These are phyloP conservation scores for Effrenium voratum DNA, from an alignment of 73 alveolate species.

Conservation along the genomic window DNA sequence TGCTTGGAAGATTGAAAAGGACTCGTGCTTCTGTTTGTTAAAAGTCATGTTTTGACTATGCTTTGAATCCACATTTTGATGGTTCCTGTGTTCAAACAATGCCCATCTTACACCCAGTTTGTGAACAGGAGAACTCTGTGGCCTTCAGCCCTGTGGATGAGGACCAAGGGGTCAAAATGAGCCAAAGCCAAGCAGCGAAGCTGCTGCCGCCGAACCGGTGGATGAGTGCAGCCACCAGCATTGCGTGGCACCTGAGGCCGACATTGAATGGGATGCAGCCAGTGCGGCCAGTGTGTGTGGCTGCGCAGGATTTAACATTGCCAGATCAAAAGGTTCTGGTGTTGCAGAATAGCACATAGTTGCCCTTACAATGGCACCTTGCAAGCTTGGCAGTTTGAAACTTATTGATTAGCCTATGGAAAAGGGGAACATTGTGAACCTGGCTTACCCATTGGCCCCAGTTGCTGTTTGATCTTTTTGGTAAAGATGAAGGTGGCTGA, in stretches of 20 bases:
- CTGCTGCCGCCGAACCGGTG: background rate
- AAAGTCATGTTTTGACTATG: background rate
- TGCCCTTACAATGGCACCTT: too few relatives aligned
- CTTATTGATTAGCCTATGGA: too few relatives aligned
- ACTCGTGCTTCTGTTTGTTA: background rate
- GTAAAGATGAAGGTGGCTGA: too few relatives aligned
- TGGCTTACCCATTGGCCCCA: too few relatives aligned
- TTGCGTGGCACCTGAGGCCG: slow-evolving; percentile 4
- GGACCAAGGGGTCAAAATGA: background rate
- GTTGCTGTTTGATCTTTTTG: too few relatives aligned
- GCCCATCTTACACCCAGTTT: background rate
- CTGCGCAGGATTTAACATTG: background rate
- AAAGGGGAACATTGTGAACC: too few relatives aligned
- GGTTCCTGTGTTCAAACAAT: background rate
- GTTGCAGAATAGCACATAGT: background rate
- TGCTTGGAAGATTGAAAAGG: background rate
- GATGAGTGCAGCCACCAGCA: background rate
- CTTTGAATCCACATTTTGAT: background rate
- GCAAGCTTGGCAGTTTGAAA: too few relatives aligned
- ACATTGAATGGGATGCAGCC: background rate
- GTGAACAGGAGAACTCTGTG: background rate
- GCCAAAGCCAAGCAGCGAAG: background rate
- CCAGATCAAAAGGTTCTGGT: background rate
- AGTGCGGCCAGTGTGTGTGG: background rate
- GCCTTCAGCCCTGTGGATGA: background rate